A percentile compares a stretch with the other conserved stretches of the same genome.
Evolutionary conservation across 495 filamentous ascomycete genomes (phyloP).

Genomic region (Annulohypoxylon nitens): DNA sequence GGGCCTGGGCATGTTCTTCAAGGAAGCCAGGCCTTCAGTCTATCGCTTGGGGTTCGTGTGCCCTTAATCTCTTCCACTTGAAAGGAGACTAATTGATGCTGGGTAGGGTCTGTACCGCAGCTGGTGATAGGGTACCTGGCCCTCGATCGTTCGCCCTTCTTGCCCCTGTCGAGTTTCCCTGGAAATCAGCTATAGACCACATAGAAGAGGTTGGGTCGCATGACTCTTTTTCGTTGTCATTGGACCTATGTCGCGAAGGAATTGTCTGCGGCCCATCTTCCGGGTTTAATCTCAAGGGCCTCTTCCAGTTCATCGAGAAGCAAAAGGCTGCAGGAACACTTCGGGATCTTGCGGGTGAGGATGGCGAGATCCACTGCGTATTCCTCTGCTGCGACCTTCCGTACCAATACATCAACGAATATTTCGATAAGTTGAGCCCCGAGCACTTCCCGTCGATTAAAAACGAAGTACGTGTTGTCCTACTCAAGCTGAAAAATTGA

Average conservation of each 20-base stretch:
- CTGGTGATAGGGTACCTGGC: slow-evolving; percentile 69
- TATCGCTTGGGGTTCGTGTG: slow-evolving; percentile 55
- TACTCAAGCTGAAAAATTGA: neutral
- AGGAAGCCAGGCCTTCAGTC: slow-evolving; percentile 65
- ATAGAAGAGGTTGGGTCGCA: slow-evolving; percentile 67
- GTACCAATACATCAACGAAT: slow-evolving; percentile 72
- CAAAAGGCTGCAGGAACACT: slow-evolving; percentile 61
- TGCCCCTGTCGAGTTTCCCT: slow-evolving; percentile 68
- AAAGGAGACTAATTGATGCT: slow-evolving; percentile 12
- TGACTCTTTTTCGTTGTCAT: slow-evolving; percentile 66
- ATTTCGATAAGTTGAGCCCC: slow-evolving; percentile 67
- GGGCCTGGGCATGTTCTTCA: slow-evolving; percentile 67
- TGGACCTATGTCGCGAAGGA: slow-evolving; percentile 68
- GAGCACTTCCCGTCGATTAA: slow-evolving; percentile 67
- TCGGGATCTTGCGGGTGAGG: slow-evolving; percentile 57
- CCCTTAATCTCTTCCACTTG: neutral
- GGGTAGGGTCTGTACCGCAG: slow-evolving; percentile 65
- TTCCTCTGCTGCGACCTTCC: slow-evolving; percentile 74
- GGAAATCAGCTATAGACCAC: slow-evolving; percentile 65
- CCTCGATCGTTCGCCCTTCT: slow-evolving; percentile 67
- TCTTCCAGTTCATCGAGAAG: slow-evolving; percentile 65
- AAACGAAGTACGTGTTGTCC: slow-evolving; percentile 62
- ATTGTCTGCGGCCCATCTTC: slow-evolving; percentile 72
- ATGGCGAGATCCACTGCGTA: slow-evolving; percentile 66
- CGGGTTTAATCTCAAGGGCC: slow-evolving; percentile 68